Evolutionary conservation across 306 rosid species (phyloP).

Genomic region (Amphicarpaea edgeworthii): DNA sequence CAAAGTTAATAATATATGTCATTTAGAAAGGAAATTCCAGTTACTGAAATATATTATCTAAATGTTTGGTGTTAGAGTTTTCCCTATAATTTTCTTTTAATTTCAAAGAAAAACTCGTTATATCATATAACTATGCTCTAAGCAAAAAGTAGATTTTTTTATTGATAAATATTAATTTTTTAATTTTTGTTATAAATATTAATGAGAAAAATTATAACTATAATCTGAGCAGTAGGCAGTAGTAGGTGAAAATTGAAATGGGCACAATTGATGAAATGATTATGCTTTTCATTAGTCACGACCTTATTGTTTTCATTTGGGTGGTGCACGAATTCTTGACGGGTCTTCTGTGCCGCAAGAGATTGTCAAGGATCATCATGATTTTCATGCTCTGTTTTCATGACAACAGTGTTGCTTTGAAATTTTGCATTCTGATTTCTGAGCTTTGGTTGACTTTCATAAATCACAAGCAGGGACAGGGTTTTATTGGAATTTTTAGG

Average conservation of each 20-base stretch:
- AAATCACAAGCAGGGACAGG: neutral
- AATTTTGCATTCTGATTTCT: conserved; percentile 1
- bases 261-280: neutral
- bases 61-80: too few species aligned
- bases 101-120: neutral
- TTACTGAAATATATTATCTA: neutral
- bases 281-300: neutral
- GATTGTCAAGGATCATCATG: neutral
- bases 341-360: too few species aligned
- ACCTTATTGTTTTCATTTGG: neutral
- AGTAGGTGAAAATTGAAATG: neutral
- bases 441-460: neutral
- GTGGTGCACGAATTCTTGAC: neutral
- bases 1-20: neutral
- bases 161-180: too few species aligned
- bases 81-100: too few species aligned
- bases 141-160: too few species aligned
- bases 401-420: neutral
- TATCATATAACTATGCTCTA: neutral
- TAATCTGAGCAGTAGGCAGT: neutral
- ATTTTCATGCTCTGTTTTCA: neutral
- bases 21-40: neutral
- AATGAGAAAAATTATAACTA: too few species aligned
- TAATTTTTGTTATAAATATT: too few species aligned
- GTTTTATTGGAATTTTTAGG: neutral